Evolutionary conservation across 768 basidiomycete species (phyloP), one percentile per base, ranked within the genome.

Genomic region (Grammothele lineata): DNA sequence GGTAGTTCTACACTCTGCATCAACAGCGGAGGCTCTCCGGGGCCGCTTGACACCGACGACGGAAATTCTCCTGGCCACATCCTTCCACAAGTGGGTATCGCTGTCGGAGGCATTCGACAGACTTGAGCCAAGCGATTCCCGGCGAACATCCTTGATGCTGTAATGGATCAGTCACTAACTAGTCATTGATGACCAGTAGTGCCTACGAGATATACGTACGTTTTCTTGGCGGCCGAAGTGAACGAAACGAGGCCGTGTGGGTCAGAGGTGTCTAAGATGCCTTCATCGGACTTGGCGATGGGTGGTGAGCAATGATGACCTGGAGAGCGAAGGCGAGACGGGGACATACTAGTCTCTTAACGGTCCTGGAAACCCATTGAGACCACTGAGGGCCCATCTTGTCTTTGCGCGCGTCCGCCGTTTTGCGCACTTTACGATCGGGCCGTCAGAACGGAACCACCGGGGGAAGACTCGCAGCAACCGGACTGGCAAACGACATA

Each of bases 381-480:
- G 68, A 60, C 77, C 76, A 78, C 27, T 71, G 66, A 5, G 73
- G 73, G 3, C 76, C 76, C 9, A 78, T 64, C 38, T 65, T 71
- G 38, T 75, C 75, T 45, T 71, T 66, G 36, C 65, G 67, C 23
- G 61, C 64, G 37, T 68, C 55, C 10, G 76, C 76, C 40, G 62
- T 72, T 56, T 70, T 77, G 50, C 68, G 72, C 18, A 78, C 77
- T 77, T 38, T 25, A n/a, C n/a, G n/a, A n/a, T n/a, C n/a, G n/a
- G n/a, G n/a, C n/a, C n/a, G n/a, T n/a, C n/a, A n/a, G n/a, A n/a
- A n/a, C n/a, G n/a, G n/a, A n/a, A n/a, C n/a, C n/a, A n/a, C n/a
- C n/a, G n/a, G n/a, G n/a, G n/a, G n/a, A n/a, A n/a, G n/a, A n/a
- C n/a, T n/a, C n/a, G n/a, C n/a, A n/a, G n/a, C n/a, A n/a, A n/a